phyloP scores from a whole-genome alignment of 2,329 filamentous ascomycete species.

The Nothophaeocryptopus gaeumannii region DNA sequence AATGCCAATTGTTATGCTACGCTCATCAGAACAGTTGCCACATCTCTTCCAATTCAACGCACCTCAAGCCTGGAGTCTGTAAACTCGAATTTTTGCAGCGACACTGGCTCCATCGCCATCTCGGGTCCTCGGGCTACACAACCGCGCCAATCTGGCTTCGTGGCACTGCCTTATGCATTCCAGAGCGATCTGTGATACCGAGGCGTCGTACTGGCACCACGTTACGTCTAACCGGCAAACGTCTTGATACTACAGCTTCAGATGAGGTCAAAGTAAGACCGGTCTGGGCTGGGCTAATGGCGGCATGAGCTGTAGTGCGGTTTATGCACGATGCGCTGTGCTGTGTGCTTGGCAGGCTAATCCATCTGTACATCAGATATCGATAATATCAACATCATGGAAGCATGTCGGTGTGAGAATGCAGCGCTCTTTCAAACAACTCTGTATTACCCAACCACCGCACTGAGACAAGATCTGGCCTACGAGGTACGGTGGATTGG shows the following conservation, averaged over 20 bases:
- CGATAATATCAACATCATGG: constrained; percentile 1
- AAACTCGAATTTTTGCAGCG: constrained; percentile 32
- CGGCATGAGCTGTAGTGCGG: constrained; percentile 1
- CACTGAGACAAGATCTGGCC: constrained; percentile 3
- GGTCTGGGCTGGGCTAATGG: constrained; percentile 3
- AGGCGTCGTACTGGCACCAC: background rate
- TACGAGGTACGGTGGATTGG: constrained; percentile 1
- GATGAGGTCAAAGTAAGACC: constrained; percentile 6
- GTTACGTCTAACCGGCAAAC: background rate
- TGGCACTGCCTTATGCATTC: constrained; percentile 20
- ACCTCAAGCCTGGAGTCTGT: constrained; percentile 34
- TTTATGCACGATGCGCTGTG: constrained; percentile 19
- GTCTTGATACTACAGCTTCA: background rate
- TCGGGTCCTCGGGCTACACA: constrained; percentile 9
- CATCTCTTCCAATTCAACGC: constrained; percentile 2
- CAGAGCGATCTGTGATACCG: constrained; percentile 8
- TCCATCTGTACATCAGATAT: too few relatives aligned
- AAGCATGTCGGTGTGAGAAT: constrained; percentile 6
- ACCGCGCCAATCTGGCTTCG: constrained; percentile 8
- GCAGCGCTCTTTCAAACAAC: constrained; percentile 1
- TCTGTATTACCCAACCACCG: constrained; percentile 9
- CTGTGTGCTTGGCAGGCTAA: constrained; percentile 5
- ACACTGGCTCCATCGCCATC: constrained; percentile 16
- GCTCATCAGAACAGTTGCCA: constrained; percentile 8
- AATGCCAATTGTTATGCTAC: constrained; percentile 33